Base-by-base conservation (phyloP, 805 yeast species). In the Lipomyces mesembrius region DNA sequence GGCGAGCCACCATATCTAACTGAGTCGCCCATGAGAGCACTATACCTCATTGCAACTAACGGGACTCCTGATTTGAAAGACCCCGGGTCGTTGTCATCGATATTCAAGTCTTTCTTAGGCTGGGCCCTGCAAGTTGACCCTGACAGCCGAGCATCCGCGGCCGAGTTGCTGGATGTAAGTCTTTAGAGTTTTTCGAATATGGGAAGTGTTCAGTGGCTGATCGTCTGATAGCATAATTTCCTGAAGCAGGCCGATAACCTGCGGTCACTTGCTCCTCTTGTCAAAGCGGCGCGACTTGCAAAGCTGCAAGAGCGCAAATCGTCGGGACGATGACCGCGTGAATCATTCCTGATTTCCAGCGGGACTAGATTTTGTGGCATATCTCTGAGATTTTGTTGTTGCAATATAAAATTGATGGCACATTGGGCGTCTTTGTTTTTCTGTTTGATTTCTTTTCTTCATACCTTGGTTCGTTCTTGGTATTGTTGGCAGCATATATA, bases 1-100 rank as follows among this genome's bases (percentile, higher is more conserved):
- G 97, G 98, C 32, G 99, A 95, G 77, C 99, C 99, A 14, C 99
- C 99, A 2, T 95, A 95, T 75, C 82, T 95, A 76, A 94, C 94
- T 74, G 99, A 95, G 78, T 91, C 96, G 51, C 99, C 99, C 27
- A 83, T 95, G 76, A 86, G 95, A 74, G 98, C 98, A 0, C 82
- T 95, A 61, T 95, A 93, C 78, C 82, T 95, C 77, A 95, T 95
- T 82, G 97, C 97, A 4, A 92, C 97, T 0, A 94, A 92, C 74
- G 99, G 99, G 62, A 95, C 98, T 0, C 99, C 99, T 27, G 88
- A 88, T 72, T 82, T 95, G 76, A 92, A 93, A 78, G 91, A 92
- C 74, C 95, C 97, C 2, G 97, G 90, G 65, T 85, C 87, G 5
- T 80, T 95, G 61, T 87, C 93, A 69, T 79, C 83, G 59, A 84